A percentile compares a stretch with the other conserved stretches of the same genome.
phyloP scores from a whole-genome alignment of 148 eudicot genomes.

The Camellia granthamiana region DNA sequence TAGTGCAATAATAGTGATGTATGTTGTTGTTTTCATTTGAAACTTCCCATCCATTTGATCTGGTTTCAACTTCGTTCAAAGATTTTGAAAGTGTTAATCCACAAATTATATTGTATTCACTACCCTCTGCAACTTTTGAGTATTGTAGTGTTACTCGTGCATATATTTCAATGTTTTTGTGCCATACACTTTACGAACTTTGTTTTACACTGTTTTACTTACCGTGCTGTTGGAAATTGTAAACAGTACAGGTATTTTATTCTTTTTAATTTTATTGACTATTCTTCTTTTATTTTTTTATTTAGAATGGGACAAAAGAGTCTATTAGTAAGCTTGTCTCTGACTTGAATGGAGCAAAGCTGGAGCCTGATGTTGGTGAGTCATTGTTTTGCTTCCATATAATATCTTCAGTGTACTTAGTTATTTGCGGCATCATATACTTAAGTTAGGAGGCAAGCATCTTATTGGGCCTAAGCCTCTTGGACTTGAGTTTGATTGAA shows the following conservation, averaged over 20 bases:
- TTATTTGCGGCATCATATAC: neutral
- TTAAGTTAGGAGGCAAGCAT: neutral
- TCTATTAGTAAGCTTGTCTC: constrained; percentile 82
- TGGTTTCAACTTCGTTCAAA: neutral
- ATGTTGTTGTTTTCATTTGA: neutral
- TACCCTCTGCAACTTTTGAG: neutral
- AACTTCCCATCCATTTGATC: neutral
- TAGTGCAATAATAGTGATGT: neutral
- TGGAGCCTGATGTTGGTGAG: constrained; percentile 98
- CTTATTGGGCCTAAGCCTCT: neutral
- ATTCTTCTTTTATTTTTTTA: constrained; percentile 18
- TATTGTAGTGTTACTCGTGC: no score
- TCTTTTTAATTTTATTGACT: neutral
- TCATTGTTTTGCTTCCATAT: neutral
- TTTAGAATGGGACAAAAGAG: constrained; percentile 90
- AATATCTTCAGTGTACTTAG: neutral
- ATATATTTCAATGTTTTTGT: neutral
- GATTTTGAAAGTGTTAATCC: neutral
- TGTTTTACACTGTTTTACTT: neutral
- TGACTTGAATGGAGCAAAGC: constrained; percentile 75
- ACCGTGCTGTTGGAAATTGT: neutral
- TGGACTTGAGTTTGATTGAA: neutral
- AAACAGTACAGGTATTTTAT: neutral
- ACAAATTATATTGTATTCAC: neutral
- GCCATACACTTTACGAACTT: neutral